Evolutionary conservation across 2,329 filamentous ascomycete species (phyloP).

Genomic region (Tricladium varicosporioides): DNA sequence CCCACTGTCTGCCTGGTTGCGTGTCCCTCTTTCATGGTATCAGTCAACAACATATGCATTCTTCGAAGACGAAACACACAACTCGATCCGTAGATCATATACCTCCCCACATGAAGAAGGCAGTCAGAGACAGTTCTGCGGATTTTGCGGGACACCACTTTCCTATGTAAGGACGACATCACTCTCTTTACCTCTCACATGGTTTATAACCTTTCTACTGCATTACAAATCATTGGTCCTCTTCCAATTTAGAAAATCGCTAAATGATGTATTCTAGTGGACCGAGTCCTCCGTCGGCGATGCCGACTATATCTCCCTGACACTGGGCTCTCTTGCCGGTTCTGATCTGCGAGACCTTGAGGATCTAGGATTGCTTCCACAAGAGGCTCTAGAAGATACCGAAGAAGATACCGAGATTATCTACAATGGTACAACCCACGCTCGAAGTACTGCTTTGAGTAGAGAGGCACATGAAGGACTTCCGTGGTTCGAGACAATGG

Average conservation of each 20-base stretch:
- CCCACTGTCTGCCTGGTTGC: conserved; percentile 77
- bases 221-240: no score
- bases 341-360: conserved; percentile 72
- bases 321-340: conserved; percentile 71
- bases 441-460: not conserved
- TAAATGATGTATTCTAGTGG: conserved; percentile 47
- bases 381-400: conserved; percentile 38
- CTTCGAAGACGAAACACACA: conserved; percentile 73
- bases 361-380: conserved; percentile 70
- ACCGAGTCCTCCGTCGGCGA: conserved; percentile 69
- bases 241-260: no score
- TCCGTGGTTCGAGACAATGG: conserved; percentile 83
- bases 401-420: conserved; percentile 27
- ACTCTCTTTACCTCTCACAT: no score
- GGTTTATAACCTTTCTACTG: no score
- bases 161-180: conserved; percentile 47
- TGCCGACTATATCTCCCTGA: conserved; percentile 76
- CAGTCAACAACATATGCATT: conserved; percentile 71
- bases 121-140: conserved; percentile 78
- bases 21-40: conserved; percentile 80
- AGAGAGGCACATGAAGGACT: conserved; percentile 50
- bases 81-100: conserved; percentile 65
- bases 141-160: conserved; percentile 84
- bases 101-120: conserved; percentile 53
- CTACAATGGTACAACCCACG: conserved; percentile 27